Base-by-base conservation (phyloP, 495 filamentous ascomycete genomes). In the Podospora didyma region DNA sequence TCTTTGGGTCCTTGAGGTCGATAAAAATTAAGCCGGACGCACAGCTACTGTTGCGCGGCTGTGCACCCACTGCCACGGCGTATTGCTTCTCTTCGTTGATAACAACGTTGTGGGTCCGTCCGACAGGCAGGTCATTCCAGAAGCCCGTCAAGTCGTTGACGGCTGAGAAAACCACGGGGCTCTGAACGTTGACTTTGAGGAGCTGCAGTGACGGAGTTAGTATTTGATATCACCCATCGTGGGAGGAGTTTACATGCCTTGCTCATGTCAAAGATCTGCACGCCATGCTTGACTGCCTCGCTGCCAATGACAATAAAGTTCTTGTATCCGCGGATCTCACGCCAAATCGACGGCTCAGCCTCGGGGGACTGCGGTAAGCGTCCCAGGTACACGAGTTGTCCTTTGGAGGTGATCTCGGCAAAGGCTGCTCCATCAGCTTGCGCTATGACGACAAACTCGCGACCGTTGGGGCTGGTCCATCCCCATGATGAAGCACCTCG, bases 351-450 rank as follows among this genome's bases (percentile, higher is more conserved):
- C 0, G 65, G 61, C 50, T 58, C 17, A 1, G 70, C 69, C 21
- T 20, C 49, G 14, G 66, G 69, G 62, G 80, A 72, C 53, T 78
- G 77, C 9, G 81, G 80, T 0, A 84, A 72, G 7, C 82, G 73
- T 10, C 82, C 82, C 6, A 85, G 72, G 56, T 85, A 85, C 41
- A 72, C 59, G 12, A 85, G 63, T 48, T 76, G 74, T n/a, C 82
- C 82, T 39, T 68, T 65, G 16, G 65, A 24, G 52, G 63, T 73
- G 59, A 83, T 72, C 63, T 85, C 81, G 19, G 77, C 75, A 56
- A 85, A 85, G 1, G 82, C 75, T 1, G 82, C 65, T 16, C 82
- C 82, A 51, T 85, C 82, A 24, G 71, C 70, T 58, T 85, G 82
- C 2, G 74, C 81, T 41, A 85, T 74, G 31, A 77, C 81, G 23